Evolutionary conservation across 257 asterid species (phyloP).

Genomic region (Solanum chiquidenum): DNA sequence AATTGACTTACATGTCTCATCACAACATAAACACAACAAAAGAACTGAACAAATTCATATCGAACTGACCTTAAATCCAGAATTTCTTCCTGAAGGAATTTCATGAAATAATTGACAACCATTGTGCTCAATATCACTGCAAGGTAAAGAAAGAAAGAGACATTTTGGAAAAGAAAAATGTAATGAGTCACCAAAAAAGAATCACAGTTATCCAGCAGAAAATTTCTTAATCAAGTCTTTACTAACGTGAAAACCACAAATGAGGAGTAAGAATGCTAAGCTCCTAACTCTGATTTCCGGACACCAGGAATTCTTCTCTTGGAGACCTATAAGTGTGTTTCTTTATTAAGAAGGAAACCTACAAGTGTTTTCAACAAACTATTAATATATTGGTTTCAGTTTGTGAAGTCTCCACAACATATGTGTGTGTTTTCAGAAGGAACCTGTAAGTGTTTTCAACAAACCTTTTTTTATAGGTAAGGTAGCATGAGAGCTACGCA

Average conservation of each 20-base stretch:
- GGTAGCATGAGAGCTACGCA: background rate
- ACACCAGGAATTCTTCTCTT: background rate
- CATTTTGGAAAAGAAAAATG: background rate
- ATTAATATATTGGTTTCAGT: background rate
- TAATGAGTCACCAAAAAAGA: background rate
- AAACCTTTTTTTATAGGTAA: background rate
- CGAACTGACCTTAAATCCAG: constrained; percentile 80
- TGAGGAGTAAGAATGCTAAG: background rate
- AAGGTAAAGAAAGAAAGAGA: constrained; percentile 3
- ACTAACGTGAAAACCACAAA: background rate
- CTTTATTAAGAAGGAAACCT: background rate
- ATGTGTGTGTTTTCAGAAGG: background rate
- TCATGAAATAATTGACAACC: constrained; percentile 60
- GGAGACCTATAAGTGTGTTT: background rate
- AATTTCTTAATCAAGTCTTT: background rate
- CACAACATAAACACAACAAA: background rate
- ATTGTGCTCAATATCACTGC: constrained; percentile 80
- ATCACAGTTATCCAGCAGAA: background rate
- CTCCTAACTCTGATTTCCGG: background rate
- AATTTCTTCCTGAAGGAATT: constrained; percentile 71
- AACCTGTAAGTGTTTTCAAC: background rate
- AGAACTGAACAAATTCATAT: background rate
- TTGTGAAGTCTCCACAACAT: background rate
- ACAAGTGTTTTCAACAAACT: background rate
- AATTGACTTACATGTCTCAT: background rate